Base-by-base conservation (phyloP, 2,329 filamentous ascomycete species). In the Ophiostoma sp. region DNA sequence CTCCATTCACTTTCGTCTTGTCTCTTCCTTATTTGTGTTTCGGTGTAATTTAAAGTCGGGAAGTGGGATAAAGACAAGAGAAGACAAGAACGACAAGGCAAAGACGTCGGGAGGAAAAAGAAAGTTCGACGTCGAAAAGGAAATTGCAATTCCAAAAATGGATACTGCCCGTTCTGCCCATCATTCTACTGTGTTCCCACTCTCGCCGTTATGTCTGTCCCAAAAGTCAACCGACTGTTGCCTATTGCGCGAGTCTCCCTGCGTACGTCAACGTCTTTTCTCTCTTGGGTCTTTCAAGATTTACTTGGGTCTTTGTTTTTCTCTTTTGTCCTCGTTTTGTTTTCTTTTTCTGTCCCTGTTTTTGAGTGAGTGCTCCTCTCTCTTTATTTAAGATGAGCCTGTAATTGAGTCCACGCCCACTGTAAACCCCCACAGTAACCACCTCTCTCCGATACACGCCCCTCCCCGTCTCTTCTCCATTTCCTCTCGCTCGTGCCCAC, bases 181-280 rank as follows among this genome's bases (percentile, higher is more conserved):
- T 25, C 22, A 12, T 59, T 59, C 39, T 12, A 42, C 39, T 50
- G n/a, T n/a, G n/a, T 52, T 7, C 22, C 48, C 19, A 52, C 48
- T 52, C 19, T 22, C 17, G 48, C 50, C 50, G 15, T 31, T 45
- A 15, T 31, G 12, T 17, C 28, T 8, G 39, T 42, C 39, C 39
- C 39, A 42, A 42, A 39, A 42, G 39, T 42, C n/a, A 28, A 39
- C 9, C 3, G n/a, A 25, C 12, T 48, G n/a, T 19, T 52, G 48
- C 22, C 36, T 12, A 66, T 48, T 45, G 59, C n/a, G 63, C 28
- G 39, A 9, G 39, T 68, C 39, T 48, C 63, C 39, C 63, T 31
- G 63, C 63, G 39, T n/a, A 15, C 39, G 25, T 19, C 22, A 48
- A 66, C 63, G 63, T 66, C 63, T 66, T 31, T 64, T 64, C 19